phyloP scores from a whole-genome alignment of 2,329 filamentous ascomycete genomes.

The Xylariaceae sp. region DNA sequence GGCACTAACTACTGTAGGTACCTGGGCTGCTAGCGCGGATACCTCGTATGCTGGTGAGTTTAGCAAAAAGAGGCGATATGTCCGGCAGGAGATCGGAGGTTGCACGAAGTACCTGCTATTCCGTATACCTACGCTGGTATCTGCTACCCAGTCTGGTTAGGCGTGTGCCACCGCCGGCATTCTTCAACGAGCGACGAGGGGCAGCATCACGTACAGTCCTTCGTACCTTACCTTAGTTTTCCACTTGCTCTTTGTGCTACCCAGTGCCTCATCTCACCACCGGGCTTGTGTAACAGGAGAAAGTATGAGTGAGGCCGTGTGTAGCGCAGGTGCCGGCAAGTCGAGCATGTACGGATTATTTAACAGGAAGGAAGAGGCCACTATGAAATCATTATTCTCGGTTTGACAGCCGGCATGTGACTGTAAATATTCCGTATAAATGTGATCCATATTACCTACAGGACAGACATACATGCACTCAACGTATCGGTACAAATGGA shows the following conservation, averaged over 20 bases:
- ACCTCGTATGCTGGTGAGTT: neutral
- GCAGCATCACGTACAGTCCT: neutral
- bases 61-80: neutral
- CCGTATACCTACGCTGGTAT: neutral
- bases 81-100: neutral
- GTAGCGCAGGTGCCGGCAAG: too few species aligned
- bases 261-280: neutral
- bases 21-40: neutral
- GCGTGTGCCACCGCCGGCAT: neutral
- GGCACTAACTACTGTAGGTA: neutral
- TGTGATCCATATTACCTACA: too few species aligned
- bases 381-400: too few species aligned
- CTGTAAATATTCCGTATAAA: neutral
- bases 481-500: too few species aligned
- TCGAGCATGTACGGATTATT: too few species aligned
- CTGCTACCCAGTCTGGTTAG: neutral
- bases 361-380: too few species aligned
- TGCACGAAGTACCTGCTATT: neutral
- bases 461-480: too few species aligned
- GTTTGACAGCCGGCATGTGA: neutral
- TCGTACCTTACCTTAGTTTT: neutral
- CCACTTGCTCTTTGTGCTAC: neutral
- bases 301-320: too few species aligned
- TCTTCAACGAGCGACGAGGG: neutral
- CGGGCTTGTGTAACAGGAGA: too few species aligned